phyloP scores from a whole-genome alignment of 2,329 filamentous ascomycete species.

The Neofusicoccum umdonicola region DNA sequence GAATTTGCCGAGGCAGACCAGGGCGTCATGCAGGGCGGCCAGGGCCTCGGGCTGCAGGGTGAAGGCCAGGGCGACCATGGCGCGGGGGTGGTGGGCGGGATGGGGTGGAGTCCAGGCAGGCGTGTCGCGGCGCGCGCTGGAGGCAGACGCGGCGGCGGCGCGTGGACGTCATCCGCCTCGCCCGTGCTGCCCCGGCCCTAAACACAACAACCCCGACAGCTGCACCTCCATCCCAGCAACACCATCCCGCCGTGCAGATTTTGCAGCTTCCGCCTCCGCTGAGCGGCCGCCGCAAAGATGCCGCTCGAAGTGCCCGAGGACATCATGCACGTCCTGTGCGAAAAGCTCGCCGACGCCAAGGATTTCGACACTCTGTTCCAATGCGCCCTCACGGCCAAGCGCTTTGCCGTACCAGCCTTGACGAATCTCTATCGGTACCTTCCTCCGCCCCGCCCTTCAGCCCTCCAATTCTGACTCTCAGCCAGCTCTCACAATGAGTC shows the following conservation, averaged over 20 bases:
- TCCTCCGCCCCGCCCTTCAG: background rate
- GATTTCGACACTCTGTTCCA: constrained; percentile 62
- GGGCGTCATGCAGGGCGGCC: constrained; percentile 66
- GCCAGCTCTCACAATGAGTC: constrained; percentile 43
- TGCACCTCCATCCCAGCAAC: constrained; percentile 17
- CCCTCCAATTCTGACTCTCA: background rate
- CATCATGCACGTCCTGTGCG: constrained; percentile 60
- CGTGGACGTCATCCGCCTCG: constrained; percentile 12
- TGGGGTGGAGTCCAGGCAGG: background rate
- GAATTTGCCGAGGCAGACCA: constrained; percentile 75
- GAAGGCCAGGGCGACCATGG: constrained; percentile 61
- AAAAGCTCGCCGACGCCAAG: constrained; percentile 54
- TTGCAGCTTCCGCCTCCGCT: background rate
- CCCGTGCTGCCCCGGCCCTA: background rate
- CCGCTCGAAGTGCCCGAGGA: constrained; percentile 51
- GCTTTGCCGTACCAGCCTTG: constrained; percentile 59
- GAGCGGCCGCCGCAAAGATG: background rate
- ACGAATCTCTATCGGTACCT: constrained; percentile 62
- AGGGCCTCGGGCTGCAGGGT: constrained; percentile 72
- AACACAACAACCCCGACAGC: constrained; percentile 17
- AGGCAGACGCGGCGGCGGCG: background rate
- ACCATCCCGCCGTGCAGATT: background rate
- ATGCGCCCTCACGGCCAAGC: constrained; percentile 55
- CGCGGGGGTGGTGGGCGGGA: background rate
- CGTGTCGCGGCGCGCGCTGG: background rate